Conservation (phyloP, 305 asterid species). For the Stenogyne calaminthoides region DNA sequence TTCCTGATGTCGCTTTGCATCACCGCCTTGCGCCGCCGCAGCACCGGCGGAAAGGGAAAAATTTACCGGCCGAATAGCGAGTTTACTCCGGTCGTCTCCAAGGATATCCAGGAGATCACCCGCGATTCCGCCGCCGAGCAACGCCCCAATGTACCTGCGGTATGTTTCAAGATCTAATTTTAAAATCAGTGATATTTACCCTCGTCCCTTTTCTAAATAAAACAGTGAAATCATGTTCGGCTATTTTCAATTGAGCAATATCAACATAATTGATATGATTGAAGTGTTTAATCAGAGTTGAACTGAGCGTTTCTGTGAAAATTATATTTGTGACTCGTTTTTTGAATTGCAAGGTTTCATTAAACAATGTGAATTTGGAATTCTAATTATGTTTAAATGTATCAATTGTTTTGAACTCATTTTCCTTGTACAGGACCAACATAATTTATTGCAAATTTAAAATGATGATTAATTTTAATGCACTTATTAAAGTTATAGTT, state of each 20-base stretch:
- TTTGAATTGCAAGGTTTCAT: neutral
- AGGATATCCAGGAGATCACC: conserved; percentile 76
- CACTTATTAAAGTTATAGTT: neutral
- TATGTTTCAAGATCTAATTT: conserved; percentile 10
- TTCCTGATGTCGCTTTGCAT: conserved; percentile 59
- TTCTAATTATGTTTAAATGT: conserved; percentile 1
- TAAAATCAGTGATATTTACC: neutral
- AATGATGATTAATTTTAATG: conserved; percentile 1
- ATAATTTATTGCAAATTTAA: neutral
- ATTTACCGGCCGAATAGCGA: conserved; percentile 44
- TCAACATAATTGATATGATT: neutral
- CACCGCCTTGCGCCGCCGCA: conserved; percentile 51
- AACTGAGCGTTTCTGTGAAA: neutral
- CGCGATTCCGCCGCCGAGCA: conserved; percentile 56
- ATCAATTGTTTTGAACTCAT: neutral
- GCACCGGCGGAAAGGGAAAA: conserved; percentile 41
- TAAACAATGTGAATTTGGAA: neutral
- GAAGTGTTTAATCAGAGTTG: neutral
- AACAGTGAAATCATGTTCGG: neutral
- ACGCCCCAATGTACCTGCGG: conserved; percentile 60
- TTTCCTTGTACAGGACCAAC: too few species aligned
- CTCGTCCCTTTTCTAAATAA: neutral
- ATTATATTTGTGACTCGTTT: neutral
- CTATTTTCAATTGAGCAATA: neutral
- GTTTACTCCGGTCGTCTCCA: conserved; percentile 57